These are phyloP conservation scores for Pilatotrama ljubarskyi DNA, from an alignment of 768 basidiomycete genomes.

Conservation along the genomic window DNA sequence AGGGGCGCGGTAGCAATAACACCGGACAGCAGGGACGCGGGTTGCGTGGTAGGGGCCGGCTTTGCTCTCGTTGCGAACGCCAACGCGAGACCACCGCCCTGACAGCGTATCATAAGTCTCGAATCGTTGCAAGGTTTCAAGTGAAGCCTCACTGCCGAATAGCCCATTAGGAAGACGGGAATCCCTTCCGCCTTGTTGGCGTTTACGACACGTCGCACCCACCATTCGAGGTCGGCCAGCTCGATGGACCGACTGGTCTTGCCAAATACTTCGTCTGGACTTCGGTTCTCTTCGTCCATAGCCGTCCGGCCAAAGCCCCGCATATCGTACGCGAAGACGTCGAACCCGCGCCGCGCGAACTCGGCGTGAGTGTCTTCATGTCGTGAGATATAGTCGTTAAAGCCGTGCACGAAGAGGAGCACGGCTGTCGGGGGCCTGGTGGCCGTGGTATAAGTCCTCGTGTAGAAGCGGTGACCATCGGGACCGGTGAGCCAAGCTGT, in stretches of 20 bases:
- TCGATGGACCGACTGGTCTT: constrained; percentile 63
- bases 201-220: constrained; percentile 44
- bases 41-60: constrained; percentile 33
- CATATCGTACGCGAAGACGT: constrained; percentile 71
- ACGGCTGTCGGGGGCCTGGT: constrained; percentile 47
- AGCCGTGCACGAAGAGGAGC: constrained; percentile 72
- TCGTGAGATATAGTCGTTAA: constrained; percentile 67
- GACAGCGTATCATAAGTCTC: background rate
- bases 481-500: constrained; percentile 63
- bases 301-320: constrained; percentile 77
- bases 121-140: too few relatives aligned
- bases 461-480: constrained; percentile 59
- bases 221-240: constrained; percentile 67
- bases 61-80: constrained; percentile 51
- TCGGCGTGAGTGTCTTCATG: constrained; percentile 62
- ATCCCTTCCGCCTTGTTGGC: constrained; percentile 40
- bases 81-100: constrained; percentile 70
- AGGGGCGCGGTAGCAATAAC: constrained; percentile 67
- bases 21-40: constrained; percentile 49
- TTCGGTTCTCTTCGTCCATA: constrained; percentile 53
- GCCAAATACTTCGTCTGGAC: constrained; percentile 55
- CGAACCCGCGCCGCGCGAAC: constrained; percentile 52
- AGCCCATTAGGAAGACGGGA: constrained; percentile 70
- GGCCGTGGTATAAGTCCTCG: constrained; percentile 50
- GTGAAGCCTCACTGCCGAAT: constrained; percentile 61